A percentile compares a stretch with the other conserved stretches of the same genome.
Evolutionary conservation across 371 early-diverging fungal genomes (phyloP).

Genomic region (Mucor lusitanicus): DNA sequence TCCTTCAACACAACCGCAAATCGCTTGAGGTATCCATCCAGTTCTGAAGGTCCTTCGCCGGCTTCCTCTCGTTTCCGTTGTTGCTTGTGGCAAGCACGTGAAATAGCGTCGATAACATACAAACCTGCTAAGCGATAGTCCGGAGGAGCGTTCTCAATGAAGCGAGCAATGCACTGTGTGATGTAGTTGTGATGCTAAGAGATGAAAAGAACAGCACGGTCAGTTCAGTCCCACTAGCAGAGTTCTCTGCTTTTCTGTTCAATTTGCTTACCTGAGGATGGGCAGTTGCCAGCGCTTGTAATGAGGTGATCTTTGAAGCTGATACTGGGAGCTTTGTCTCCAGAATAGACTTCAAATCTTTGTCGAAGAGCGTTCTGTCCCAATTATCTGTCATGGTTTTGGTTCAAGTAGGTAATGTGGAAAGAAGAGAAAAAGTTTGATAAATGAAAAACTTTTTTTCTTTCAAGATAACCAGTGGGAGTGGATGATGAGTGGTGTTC

Average conservation of each 20-base stretch:
- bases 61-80: conserved; percentile 36
- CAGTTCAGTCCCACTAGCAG: background rate
- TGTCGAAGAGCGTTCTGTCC: conserved; percentile 61
- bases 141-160: conserved; percentile 58
- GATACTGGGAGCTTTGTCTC: conserved; percentile 63
- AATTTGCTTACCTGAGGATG: conserved; percentile 56
- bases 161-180: conserved; percentile 52
- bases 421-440: background rate
- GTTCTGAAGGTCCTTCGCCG: conserved; percentile 18
- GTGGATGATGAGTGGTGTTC: no score
- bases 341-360: conserved; percentile 55
- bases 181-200: conserved; percentile 60
- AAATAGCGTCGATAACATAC: conserved; percentile 72
- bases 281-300: conserved; percentile 55
- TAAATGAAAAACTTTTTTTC: conserved; percentile 1
- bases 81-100: conserved; percentile 49
- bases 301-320: conserved; percentile 59
- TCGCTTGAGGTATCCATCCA: conserved; percentile 39
- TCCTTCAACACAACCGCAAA: conserved; percentile 45
- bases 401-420: background rate
- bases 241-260: background rate
- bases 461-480: no score
- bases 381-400: conserved; percentile 41
- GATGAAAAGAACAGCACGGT: conserved; percentile 37
- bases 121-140: conserved; percentile 67